Conservation (phyloP, 331 rosid species). For the Prunus yedoensis region DNA sequence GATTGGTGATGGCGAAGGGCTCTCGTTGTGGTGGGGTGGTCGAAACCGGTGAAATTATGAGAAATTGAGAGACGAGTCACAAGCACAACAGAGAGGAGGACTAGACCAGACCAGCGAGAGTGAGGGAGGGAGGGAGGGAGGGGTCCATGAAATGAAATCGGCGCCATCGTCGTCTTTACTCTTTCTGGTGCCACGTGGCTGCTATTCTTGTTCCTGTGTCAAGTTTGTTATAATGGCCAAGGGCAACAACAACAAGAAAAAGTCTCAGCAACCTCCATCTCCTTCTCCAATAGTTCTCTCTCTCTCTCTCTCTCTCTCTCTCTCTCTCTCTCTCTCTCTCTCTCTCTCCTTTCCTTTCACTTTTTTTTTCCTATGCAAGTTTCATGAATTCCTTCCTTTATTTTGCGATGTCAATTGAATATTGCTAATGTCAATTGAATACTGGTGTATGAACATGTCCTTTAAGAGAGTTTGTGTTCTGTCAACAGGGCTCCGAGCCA, state of each 20-base stretch:
- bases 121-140: background rate
- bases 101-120: background rate
- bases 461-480: too few relatives aligned
- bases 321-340: background rate
- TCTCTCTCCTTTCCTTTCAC: background rate
- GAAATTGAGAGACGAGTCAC: background rate
- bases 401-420: background rate
- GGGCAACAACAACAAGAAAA: slow-evolving; percentile 64
- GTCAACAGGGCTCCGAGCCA: slow-evolving; percentile 38
- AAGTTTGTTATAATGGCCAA: slow-evolving; percentile 37
- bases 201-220: slow-evolving; percentile 18
- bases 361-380: background rate
- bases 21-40: background rate
- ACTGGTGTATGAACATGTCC: background rate
- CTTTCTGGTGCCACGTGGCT: slow-evolving; percentile 14
- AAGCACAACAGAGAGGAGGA: too few relatives aligned
- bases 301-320: background rate
- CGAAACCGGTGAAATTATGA: too few relatives aligned
- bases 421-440: slow-evolving; percentile 8
- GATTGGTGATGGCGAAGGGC: background rate
- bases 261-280: slow-evolving; percentile 25
- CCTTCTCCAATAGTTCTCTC: slow-evolving; percentile 33
- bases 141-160: slow-evolving; percentile 24
- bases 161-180: slow-evolving; percentile 21
- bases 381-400: background rate